phyloP scores from a whole-genome alignment of 306 rosid genomes.

The Geum urbanum region DNA sequence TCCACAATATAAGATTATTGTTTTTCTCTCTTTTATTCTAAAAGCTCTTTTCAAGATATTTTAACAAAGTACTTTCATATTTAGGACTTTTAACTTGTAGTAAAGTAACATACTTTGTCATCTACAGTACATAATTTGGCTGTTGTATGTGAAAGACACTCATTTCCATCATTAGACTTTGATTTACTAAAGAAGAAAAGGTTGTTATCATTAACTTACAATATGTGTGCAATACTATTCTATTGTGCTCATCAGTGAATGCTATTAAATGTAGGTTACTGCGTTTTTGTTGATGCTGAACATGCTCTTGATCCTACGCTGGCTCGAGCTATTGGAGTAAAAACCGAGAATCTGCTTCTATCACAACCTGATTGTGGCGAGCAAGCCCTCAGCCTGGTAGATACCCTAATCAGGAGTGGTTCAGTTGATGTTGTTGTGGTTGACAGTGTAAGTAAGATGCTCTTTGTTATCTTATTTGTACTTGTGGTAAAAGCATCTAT shows the following conservation, averaged over 20 bases:
- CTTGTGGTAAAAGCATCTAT: slow-evolving; percentile 8
- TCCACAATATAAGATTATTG: neutral
- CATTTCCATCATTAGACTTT: neutral
- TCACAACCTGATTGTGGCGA: slow-evolving; percentile 97
- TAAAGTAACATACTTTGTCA: neutral
- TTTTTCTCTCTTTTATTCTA: no score
- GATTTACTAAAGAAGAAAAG: neutral
- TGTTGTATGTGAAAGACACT: neutral
- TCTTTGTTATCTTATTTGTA: neutral
- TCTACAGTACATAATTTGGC: neutral
- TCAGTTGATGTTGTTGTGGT: slow-evolving; percentile 94
- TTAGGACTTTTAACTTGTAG: neutral
- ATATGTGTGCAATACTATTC: slow-evolving; percentile 8
- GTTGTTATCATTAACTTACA: neutral
- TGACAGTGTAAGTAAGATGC: slow-evolving; percentile 73
- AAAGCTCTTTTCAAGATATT: neutral
- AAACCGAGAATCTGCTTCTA: slow-evolving; percentile 66
- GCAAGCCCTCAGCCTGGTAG: slow-evolving; percentile 90
- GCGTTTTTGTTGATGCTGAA: slow-evolving; percentile 89
- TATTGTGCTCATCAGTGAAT: slow-evolving; percentile 20
- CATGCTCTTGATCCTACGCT: slow-evolving; percentile 87
- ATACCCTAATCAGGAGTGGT: slow-evolving; percentile 82
- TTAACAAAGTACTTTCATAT: neutral
- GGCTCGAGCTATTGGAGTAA: slow-evolving; percentile 79
- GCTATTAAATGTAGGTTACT: slow-evolving; percentile 46